Evolutionary conservation across 352 stramenopile species (phyloP), one percentile per base, ranked within the genome.

Genomic region (Globisporangium nodosum): DNA sequence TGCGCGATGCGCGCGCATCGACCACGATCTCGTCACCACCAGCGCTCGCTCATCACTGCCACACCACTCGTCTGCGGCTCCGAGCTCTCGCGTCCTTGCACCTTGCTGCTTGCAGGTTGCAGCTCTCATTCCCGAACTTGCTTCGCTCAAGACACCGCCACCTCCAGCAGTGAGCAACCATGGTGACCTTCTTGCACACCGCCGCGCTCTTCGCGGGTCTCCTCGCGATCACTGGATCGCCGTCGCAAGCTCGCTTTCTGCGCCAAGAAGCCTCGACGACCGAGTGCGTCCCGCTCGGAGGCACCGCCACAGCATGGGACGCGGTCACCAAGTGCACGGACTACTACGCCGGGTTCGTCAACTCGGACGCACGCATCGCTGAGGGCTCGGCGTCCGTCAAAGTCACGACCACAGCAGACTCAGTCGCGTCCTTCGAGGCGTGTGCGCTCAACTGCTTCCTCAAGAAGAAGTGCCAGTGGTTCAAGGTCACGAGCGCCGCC

Each of bases 401-500:
- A 42, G 49, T 61, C n/a, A 33, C 42, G 33, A 52, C 48, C 37
- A 65, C 54, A 3, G 43, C 58, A 0, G 39, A 43, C 30, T 48
- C 54, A 3, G 63, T 70, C 8, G 37, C 51, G 4, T 58, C 58
- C 5, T 33, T 70, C n/a, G 63, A 73, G 11, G 63, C 58, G 6
- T 74, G 67, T 49, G 67, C 67, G 16, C 58, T 52, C 39, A 71
- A 64, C 30, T 74, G 67, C 54, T 66, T 71, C 46, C 35, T 58
- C 50, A 58, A 58, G 52, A 69, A 64, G 33, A 68, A 71, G 24
- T 74, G 67, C 54, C 63, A 74, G 49, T 74, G 58, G 56, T 74
- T 74, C 54, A 71, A 68, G 57, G 46, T 71, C 50, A 48, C 35
- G 31, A 58, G 54, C 60, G 53, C 43, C 37, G 49, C 49, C 27